Evolutionary conservation across 768 basidiomycete species (phyloP).

Genomic region (Rhizopogon roseolus): DNA sequence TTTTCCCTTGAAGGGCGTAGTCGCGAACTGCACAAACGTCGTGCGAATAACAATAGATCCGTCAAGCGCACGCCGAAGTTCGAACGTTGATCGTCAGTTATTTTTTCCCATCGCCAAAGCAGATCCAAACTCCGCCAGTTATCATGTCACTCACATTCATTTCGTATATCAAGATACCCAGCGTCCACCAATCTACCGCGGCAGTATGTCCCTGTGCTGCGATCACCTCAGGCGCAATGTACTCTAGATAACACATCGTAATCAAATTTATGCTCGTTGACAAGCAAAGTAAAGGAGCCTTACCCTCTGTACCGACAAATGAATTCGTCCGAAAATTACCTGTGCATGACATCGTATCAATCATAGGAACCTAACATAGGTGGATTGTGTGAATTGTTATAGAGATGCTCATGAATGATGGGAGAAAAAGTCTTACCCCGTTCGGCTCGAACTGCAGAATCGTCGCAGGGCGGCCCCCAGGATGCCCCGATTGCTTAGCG

Average conservation of each 20-base stretch:
- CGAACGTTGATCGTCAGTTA: constrained; percentile 32
- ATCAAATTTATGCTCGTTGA: neutral
- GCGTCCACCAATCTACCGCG: constrained; percentile 99
- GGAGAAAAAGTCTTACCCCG: constrained; percentile 55
- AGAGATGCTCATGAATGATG: neutral
- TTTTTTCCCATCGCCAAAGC: constrained; percentile 15
- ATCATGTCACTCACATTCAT: constrained; percentile 79
- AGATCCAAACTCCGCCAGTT: constrained; percentile 4
- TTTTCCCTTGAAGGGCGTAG: constrained; percentile 97
- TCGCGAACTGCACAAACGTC: constrained; percentile 70
- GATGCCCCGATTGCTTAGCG: constrained; percentile 89
- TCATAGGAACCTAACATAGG: constrained; percentile 68
- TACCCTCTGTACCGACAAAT: constrained; percentile 98
- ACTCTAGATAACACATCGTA: constrained; percentile 51
- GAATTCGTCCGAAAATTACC: constrained; percentile 98
- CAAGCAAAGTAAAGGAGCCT: constrained; percentile 18
- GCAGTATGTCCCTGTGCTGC: constrained; percentile 95
- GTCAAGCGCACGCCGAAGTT: constrained; percentile 4
- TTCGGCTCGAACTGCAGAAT: constrained; percentile 84
- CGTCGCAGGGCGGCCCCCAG: constrained; percentile 79
- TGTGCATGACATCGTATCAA: constrained; percentile 97
- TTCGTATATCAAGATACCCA: constrained; percentile 97
- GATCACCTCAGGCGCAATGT: constrained; percentile 99
- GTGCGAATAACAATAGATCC: constrained; percentile 4
- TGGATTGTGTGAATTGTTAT: constrained; percentile 5